phyloP scores from a whole-genome alignment of 2,329 filamentous ascomycete species.

The Xylaria polymorpha region DNA sequence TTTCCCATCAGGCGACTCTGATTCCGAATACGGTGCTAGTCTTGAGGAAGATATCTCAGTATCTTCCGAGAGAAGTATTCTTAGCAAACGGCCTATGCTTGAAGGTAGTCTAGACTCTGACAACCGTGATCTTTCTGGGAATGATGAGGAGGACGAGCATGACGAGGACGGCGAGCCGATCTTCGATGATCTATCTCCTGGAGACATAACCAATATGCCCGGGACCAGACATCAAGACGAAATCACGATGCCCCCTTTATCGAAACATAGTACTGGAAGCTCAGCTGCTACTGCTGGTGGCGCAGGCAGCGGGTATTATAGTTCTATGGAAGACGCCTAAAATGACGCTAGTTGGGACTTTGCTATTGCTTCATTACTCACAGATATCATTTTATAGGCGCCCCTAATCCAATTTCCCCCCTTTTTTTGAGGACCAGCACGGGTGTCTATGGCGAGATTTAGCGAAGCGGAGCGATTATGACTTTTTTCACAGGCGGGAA shows the following conservation, averaged over 20 bases:
- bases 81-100: conserved; percentile 42
- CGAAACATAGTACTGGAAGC: conserved; percentile 90
- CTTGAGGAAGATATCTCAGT: conserved; percentile 36
- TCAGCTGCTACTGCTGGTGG: conserved; percentile 78
- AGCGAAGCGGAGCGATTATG: conserved; percentile 17
- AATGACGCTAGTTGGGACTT: neutral
- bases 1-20: conserved; percentile 59
- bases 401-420: neutral
- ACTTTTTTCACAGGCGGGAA: neutral
- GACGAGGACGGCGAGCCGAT: conserved; percentile 79
- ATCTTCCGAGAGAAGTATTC: conserved; percentile 39
- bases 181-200: conserved; percentile 74
- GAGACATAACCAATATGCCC: conserved; percentile 73
- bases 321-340: conserved; percentile 77
- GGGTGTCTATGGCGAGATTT: neutral
- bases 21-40: conserved; percentile 41
- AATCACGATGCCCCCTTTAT: conserved; percentile 79
- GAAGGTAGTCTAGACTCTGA: conserved; percentile 81
- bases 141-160: conserved; percentile 83
- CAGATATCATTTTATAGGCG: neutral
- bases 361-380: neutral
- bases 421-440: neutral
- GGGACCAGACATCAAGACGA: conserved; percentile 71
- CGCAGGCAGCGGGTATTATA: conserved; percentile 77
- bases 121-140: conserved; percentile 78